Conservation (phyloP, 192 early-diverging fungal species). For the Coemansia sp. region DNA sequence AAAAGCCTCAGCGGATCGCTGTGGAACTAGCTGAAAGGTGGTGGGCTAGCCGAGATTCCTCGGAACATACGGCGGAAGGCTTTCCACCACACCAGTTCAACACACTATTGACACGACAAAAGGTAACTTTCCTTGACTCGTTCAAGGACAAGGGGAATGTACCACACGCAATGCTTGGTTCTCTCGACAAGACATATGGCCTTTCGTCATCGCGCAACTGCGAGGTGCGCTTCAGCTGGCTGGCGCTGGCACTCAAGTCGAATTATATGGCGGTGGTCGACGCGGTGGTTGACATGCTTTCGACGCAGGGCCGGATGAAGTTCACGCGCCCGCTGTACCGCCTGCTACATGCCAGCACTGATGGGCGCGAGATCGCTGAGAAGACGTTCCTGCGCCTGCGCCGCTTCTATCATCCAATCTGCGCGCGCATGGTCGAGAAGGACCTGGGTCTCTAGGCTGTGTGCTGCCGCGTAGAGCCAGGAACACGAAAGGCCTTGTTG, state of each 20-base stretch:
- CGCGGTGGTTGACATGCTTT: slow-evolving; percentile 62
- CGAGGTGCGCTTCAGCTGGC: slow-evolving; percentile 89
- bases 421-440: slow-evolving; percentile 82
- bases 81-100: slow-evolving; percentile 16
- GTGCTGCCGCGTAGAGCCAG: not conserved
- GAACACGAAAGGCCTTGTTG: too few relatives aligned
- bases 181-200: slow-evolving; percentile 54
- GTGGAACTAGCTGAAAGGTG: slow-evolving; percentile 72
- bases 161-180: slow-evolving; percentile 58
- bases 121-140: slow-evolving; percentile 80
- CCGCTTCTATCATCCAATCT: slow-evolving; percentile 93
- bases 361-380: too few relatives aligned
- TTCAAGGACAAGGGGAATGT: slow-evolving; percentile 74
- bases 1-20: slow-evolving; percentile 75
- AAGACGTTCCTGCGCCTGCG: slow-evolving; percentile 9
- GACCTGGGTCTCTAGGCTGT: slow-evolving; percentile 58
- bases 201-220: slow-evolving; percentile 65
- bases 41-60: slow-evolving; percentile 57
- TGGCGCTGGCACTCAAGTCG: slow-evolving; percentile 70
- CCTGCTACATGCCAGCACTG: too few relatives aligned
- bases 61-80: slow-evolving; percentile 3
- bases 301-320: slow-evolving; percentile 94
- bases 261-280: slow-evolving; percentile 57
- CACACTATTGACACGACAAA: slow-evolving; percentile 72
- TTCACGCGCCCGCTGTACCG: slow-evolving; percentile 80